Evolutionary conservation across 192 early-diverging fungal species (phyloP), one percentile per base, ranked within the genome.

Genomic region (Allomyces macrogynus): DNA sequence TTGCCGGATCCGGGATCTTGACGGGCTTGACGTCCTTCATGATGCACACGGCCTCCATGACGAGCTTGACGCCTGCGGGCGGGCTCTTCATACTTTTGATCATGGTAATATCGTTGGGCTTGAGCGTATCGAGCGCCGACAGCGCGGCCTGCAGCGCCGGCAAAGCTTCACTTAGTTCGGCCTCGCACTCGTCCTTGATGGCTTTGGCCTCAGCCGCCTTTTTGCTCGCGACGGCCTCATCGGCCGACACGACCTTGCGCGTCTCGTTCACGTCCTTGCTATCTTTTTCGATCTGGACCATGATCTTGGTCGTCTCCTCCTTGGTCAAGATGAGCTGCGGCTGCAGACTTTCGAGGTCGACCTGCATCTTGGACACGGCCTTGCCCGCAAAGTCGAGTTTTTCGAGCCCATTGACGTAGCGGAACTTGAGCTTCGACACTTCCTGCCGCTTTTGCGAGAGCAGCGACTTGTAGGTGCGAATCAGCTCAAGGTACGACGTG

Each of bases 401-500:
- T 67, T 95, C 97, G 66, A 99, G 76, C 61, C 97, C 97, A 68
- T 93, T 87, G 67, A 93, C 92, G 64, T 98, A 83, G 66, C 98
- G 97, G 32, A 92, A 86, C 73, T 99, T 95, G 73, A 92, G 93
- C 67, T 97, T 93, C 76, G 98, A 93, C n/a, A 99, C 75, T 69
- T 91, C 88, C 63, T 89, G 88, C 24, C 92, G 88, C 70, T 95
- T 96, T 74, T 90, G 89, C 67, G 81, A 82, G 76, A 86, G 95
- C 63, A 98, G 74, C 60, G 84, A 82, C 23, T 85, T 86, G 70
- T 92, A 97, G 63, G 95, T 92, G 67, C 82, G 81, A 65, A 99
- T 90, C 70, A 97, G 94, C 77, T 99, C 97, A 23, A 99, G 76
- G 75, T 90, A 99, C 71, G 98, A 95, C 24, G 95, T 85, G 14